Evolutionary conservation across 768 basidiomycete species (phyloP), one percentile per base, ranked within the genome.

Genomic region (Russula foetens): DNA sequence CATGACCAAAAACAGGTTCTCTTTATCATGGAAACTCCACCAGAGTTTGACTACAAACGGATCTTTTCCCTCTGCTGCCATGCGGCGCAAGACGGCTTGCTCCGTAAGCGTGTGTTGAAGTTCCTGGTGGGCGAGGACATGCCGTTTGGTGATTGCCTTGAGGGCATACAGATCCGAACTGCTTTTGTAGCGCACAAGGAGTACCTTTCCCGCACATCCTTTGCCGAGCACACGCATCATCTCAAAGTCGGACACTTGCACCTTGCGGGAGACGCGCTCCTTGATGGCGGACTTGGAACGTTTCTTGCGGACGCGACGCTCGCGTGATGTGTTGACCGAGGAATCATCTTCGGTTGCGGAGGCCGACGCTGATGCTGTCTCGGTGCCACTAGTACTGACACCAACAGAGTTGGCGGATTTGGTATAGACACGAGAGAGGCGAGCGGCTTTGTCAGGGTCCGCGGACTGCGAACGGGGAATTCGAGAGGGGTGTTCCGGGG

Each of bases 1-100:
- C 89, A 99, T 95, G 46, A 98, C 92, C 69, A 99, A 82, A 75
- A 95, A 98, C 63, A 98, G 75, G 70, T 97, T 96, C 72, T 98
- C 93, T 75, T 90, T 90, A 75, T 98, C 95, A 73, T 98, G 95
- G 76, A 98, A 99, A 73, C 90, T 90, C 88, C 91, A 95, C 84
- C 92, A 91, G 19, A 99, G 82, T 72, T 88, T 92, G 62, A 98
- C 92, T 54, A 98, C 90, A 71, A 98, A 99, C 12, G 93, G 93
- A 71, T 98, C 93, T 67, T 82, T 81, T 59, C 84, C 82, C 67
- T 88, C 85, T 4, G 92, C 90, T 1, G 93, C 90, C 88, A 98
- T 95, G 45, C 91, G 81, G 74, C 91, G 94, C 69, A 99, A 75
- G 33, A 99, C 96, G 7, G 90, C 87, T 72, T 98, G 93, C 74